Evolutionary conservation across 169 alveolate species (phyloP).

Genomic region (Plasmodium inui): DNA sequence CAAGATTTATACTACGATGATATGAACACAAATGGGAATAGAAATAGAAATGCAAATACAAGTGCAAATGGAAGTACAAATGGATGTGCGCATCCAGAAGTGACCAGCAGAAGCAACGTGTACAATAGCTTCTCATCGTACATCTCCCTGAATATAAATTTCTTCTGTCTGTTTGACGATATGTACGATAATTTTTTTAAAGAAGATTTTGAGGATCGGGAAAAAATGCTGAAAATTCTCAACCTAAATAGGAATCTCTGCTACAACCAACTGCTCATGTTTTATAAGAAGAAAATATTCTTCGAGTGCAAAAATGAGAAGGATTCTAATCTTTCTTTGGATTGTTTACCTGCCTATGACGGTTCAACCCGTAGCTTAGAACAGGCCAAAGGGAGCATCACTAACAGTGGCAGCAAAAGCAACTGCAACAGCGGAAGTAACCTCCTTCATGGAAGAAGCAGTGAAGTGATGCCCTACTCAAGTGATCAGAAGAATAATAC

Average conservation of each 20-base stretch:
- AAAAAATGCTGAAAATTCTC: slow-evolving; percentile 50
- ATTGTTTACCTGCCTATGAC: background rate
- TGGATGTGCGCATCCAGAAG: background rate
- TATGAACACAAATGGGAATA: background rate
- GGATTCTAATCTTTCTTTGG: background rate
- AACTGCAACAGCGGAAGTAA: background rate
- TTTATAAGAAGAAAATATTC: slow-evolving; percentile 54
- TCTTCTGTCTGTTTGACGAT: slow-evolving; percentile 48
- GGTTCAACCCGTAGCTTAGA: background rate
- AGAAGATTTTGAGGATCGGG: slow-evolving; percentile 33
- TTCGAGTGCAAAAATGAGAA: slow-evolving; percentile 21
- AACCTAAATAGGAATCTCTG: slow-evolving; percentile 15
- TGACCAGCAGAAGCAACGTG: background rate
- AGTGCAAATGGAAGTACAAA: no score
- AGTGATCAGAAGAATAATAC: background rate
- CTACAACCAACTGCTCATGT: slow-evolving; percentile 30
- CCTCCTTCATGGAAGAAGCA: background rate
- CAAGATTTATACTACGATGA: background rate
- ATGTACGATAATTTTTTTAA: slow-evolving; percentile 59
- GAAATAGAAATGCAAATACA: background rate
- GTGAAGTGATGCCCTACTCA: background rate
- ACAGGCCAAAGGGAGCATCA: background rate
- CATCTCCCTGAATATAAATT: slow-evolving; percentile 49
- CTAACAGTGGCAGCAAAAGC: background rate
- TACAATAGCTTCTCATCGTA: slow-evolving; percentile 19